These are phyloP conservation scores for Mucor plumbeus DNA, from an alignment of 371 early-diverging fungal species.

Conservation along the genomic window DNA sequence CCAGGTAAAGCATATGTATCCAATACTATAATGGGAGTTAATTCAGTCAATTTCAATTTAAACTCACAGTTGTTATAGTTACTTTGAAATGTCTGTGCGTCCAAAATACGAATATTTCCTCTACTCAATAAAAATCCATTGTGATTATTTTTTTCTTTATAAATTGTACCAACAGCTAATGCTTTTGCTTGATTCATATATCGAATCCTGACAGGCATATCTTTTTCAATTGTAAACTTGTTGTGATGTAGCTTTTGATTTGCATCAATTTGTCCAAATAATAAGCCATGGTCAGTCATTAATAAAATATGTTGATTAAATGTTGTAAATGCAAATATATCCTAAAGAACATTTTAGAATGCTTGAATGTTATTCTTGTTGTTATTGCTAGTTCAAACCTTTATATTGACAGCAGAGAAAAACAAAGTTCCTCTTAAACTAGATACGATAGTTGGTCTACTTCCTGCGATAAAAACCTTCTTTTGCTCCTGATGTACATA, in stretches of 20 bases:
- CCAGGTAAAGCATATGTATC: conserved; percentile 42
- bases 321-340: conserved; percentile 62
- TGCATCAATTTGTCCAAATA: conserved; percentile 77
- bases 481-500: conserved; percentile 32
- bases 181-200: conserved; percentile 59
- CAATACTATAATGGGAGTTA: conserved; percentile 22
- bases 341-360: conserved; percentile 33
- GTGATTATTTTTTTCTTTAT: conserved; percentile 26
- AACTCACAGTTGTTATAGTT: not conserved
- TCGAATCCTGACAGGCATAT: conserved; percentile 72
- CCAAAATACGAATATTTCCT: conserved; percentile 69
- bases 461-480: conserved; percentile 82
- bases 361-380: not conserved
- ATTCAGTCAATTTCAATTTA: not conserved
- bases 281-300: conserved; percentile 60
- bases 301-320: conserved; percentile 68
- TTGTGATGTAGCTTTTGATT: conserved; percentile 85
- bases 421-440: conserved; percentile 66
- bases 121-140: conserved; percentile 47
- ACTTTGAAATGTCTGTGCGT: conserved; percentile 79
- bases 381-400: conserved; percentile 40
- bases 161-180: conserved; percentile 64
- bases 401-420: conserved; percentile 82
- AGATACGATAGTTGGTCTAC: conserved; percentile 83
- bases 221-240: conserved; percentile 60